Evolutionary conservation across 2,329 filamentous ascomycete genomes (phyloP).

Genomic region (Aspergillus cejpii): DNA sequence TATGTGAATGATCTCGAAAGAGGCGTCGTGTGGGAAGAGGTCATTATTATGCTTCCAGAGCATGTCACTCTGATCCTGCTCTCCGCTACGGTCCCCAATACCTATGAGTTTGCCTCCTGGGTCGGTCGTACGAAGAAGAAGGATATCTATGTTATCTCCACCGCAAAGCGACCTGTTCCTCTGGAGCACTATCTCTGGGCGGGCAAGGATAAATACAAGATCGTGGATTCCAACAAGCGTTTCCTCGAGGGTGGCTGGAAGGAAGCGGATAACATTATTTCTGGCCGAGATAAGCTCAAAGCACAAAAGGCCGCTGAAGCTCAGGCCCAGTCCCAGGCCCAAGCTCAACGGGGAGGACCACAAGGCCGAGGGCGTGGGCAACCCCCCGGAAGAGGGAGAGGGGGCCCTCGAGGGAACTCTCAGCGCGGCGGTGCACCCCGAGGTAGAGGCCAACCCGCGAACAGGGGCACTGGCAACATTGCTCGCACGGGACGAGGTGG

Average conservation of each 20-base stretch:
- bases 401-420: slow-evolving; percentile 39
- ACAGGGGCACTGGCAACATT: slow-evolving; percentile 71
- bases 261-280: slow-evolving; percentile 74
- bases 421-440: slow-evolving; percentile 41
- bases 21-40: slow-evolving; percentile 98
- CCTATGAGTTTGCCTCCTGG: slow-evolving; percentile 96
- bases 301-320: slow-evolving; percentile 47
- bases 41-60: slow-evolving; percentile 98
- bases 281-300: slow-evolving; percentile 72
- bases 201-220: slow-evolving; percentile 84
- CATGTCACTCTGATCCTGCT: slow-evolving; percentile 93
- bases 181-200: slow-evolving; percentile 96
- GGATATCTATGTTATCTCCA: slow-evolving; percentile 98
- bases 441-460: slow-evolving; percentile 51
- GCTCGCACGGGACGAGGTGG: slow-evolving; percentile 78
- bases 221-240: slow-evolving; percentile 85
- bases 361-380: slow-evolving; percentile 51
- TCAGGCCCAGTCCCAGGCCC: slow-evolving; percentile 49
- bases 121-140: slow-evolving; percentile 97
- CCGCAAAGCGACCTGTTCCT: slow-evolving; percentile 87
- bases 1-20: slow-evolving; percentile 95
- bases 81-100: slow-evolving; percentile 95
- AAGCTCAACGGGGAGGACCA: slow-evolving; percentile 48
- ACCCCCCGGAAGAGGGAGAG: slow-evolving; percentile 43
- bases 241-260: slow-evolving; percentile 95